These are phyloP conservation scores for Blumeriella jaapii DNA, from an alignment of 2,329 filamentous ascomycete species.

Conservation along the genomic window DNA sequence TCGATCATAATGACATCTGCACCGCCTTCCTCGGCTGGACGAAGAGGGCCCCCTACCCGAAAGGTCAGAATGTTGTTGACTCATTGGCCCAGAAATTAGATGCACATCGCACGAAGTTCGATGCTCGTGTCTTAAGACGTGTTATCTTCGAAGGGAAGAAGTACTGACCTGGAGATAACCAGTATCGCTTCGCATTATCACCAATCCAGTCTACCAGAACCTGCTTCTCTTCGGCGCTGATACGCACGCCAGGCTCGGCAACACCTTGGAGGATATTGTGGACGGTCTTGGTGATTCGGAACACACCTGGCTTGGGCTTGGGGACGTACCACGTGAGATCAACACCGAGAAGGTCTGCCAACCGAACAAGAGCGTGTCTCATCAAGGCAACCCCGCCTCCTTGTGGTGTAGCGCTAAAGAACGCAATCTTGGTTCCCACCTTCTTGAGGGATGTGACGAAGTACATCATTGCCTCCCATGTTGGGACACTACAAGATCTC, in stretches of 20 bases:
- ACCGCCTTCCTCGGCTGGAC: constrained; percentile 34
- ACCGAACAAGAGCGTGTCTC: constrained; percentile 58
- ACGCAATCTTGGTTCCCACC: constrained; percentile 45
- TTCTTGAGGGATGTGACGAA: constrained; percentile 43
- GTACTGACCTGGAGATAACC: constrained; percentile 55
- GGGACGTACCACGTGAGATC: constrained; percentile 70
- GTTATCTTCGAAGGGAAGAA: too few species aligned
- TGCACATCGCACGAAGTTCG: too few species aligned
- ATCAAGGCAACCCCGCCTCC: constrained; percentile 56
- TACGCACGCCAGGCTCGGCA: constrained; percentile 49
- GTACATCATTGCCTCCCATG: constrained; percentile 44
- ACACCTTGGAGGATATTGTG: constrained; percentile 85
- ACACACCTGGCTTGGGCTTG: constrained; percentile 67
- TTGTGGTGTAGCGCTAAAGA: constrained; percentile 54
- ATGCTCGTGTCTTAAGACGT: too few species aligned
- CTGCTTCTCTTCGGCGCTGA: constrained; percentile 49
- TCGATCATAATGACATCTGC: constrained; percentile 42
- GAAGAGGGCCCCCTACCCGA: constrained; percentile 60
- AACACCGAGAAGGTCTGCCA: constrained; percentile 53
- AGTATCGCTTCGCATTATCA: constrained; percentile 64
- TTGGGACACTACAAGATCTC: constrained; percentile 38
- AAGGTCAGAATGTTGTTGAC: too few species aligned
- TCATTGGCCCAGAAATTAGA: too few species aligned
- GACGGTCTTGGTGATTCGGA: constrained; percentile 75
- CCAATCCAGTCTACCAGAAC: constrained; percentile 60